Percentiles rank a stretch among this genome's conserved stretches.
Evolutionary conservation across 768 basidiomycete genomes (phyloP).

Genomic region (Mycena kentingensis): DNA sequence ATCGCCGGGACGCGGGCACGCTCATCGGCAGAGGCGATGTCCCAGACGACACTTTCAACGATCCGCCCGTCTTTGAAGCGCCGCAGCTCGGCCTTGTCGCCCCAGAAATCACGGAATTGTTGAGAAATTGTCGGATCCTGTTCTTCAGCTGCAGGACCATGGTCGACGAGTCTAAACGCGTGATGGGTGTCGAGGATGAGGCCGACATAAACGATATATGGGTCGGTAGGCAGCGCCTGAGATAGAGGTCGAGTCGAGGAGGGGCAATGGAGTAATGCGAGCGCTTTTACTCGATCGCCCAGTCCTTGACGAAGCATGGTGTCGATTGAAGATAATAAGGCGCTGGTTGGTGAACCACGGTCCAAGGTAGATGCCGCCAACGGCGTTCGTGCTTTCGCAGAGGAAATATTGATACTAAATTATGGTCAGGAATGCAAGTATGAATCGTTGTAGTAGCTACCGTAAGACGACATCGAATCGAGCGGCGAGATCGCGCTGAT

Average conservation of each 20-base stretch:
- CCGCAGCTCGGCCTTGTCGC: conserved; percentile 85
- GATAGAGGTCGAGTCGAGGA: conserved; percentile 48
- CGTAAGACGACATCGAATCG: conserved; percentile 76
- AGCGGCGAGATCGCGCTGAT: conserved; percentile 61
- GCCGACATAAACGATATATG: conserved; percentile 65
- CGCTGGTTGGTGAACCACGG: conserved; percentile 57
- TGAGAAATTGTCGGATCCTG: conserved; percentile 49
- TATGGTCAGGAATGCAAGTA: too few relatives aligned
- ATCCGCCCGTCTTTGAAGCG: conserved; percentile 97
- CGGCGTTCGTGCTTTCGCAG: conserved; percentile 44
- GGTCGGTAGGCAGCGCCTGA: conserved; percentile 55
- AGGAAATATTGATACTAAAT: conserved; percentile 57
- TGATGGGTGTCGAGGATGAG: conserved; percentile 70
- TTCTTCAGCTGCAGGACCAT: conserved; percentile 80
- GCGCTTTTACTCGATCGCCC: conserved; percentile 66
- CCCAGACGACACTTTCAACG: conserved; percentile 95
- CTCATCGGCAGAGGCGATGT: conserved; percentile 78
- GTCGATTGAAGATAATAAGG: conserved; percentile 55
- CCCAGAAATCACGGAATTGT: conserved; percentile 87
- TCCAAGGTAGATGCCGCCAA: conserved; percentile 55
- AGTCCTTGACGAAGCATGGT: conserved; percentile 64
- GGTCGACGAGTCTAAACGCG: conserved; percentile 87
- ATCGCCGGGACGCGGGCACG: conserved; percentile 73
- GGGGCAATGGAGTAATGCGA: conserved; percentile 60
- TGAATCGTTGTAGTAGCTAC: too few relatives aligned